Conservation (phyloP, 768 basidiomycete species). For the Mycena filopes region DNA sequence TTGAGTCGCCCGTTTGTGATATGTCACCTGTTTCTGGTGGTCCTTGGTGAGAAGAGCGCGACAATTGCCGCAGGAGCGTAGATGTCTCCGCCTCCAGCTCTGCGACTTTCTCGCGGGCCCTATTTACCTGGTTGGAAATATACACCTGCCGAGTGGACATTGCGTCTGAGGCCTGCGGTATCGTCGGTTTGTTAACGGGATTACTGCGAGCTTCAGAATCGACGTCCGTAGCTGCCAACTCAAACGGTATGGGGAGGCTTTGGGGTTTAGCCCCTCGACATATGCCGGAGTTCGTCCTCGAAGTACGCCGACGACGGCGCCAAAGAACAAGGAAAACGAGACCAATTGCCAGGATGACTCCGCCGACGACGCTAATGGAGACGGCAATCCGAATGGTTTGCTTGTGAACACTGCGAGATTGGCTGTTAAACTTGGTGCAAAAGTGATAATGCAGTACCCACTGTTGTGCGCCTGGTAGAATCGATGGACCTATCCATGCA, state of each 20-base stretch:
- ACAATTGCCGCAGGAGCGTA: neutral
- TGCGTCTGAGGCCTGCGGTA: neutral
- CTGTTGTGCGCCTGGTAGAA: too few relatives aligned
- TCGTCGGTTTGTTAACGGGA: neutral
- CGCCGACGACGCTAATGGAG: too few relatives aligned
- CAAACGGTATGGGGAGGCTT: neutral
- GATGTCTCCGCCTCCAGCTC: conserved; percentile 15
- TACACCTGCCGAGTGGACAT: conserved; percentile 15
- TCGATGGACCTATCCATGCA: too few relatives aligned
- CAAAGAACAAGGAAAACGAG: neutral
- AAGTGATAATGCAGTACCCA: too few relatives aligned
- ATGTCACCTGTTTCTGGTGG: too few relatives aligned
- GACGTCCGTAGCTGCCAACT: neutral
- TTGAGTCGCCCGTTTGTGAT: too few relatives aligned
- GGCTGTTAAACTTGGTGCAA: too few relatives aligned
- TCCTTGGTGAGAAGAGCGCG: neutral
- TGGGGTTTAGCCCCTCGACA: neutral
- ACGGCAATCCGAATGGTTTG: too few relatives aligned
- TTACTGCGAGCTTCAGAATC: neutral
- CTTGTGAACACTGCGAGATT: too few relatives aligned
- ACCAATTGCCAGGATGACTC: too few relatives aligned
- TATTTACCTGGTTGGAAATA: conserved; percentile 21
- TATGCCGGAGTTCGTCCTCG: neutral
- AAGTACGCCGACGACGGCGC: neutral
- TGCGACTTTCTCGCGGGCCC: conserved; percentile 15